Evolutionary conservation across 331 rosid genomes (phyloP).

Genomic region (Quercus phellos): DNA sequence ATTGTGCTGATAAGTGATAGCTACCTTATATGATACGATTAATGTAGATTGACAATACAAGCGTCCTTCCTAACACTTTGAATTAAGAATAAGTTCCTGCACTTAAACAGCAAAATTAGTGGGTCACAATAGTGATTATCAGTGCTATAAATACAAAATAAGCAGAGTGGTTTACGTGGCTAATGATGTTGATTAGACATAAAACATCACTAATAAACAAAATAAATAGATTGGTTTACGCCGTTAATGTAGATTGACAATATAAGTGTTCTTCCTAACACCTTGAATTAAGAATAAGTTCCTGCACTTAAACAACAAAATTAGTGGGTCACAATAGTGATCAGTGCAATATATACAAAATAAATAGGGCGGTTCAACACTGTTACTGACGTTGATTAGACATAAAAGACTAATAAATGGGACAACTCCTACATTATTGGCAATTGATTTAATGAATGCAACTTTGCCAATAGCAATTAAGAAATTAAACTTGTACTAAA

Average conservation of each 20-base stretch:
- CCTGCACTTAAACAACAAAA: too few relatives aligned
- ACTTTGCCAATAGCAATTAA: not conserved
- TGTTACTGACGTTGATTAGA: not conserved
- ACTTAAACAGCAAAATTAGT: too few relatives aligned
- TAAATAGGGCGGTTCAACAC: too few relatives aligned
- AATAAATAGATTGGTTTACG: too few relatives aligned
- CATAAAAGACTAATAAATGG: not conserved
- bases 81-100: not conserved
- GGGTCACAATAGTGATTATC: too few relatives aligned
- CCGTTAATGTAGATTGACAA: not conserved
- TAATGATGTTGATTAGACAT: not conserved
- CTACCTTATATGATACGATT: not conserved
- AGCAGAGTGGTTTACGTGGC: too few relatives aligned
- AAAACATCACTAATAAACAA: not conserved
- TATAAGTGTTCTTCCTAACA: not conserved
- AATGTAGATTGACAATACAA: not conserved
- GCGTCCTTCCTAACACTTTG: not conserved
- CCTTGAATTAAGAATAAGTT: not conserved
- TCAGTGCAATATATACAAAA: too few relatives aligned
- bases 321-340: too few relatives aligned
- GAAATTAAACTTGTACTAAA: not conserved
- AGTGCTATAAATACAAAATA: too few relatives aligned
- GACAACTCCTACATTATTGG: not conserved
- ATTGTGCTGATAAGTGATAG: not conserved
- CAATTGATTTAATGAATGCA: not conserved